phyloP scores from a whole-genome alignment of 2,329 filamentous ascomycete genomes.

The Talaromyces sp. region DNA sequence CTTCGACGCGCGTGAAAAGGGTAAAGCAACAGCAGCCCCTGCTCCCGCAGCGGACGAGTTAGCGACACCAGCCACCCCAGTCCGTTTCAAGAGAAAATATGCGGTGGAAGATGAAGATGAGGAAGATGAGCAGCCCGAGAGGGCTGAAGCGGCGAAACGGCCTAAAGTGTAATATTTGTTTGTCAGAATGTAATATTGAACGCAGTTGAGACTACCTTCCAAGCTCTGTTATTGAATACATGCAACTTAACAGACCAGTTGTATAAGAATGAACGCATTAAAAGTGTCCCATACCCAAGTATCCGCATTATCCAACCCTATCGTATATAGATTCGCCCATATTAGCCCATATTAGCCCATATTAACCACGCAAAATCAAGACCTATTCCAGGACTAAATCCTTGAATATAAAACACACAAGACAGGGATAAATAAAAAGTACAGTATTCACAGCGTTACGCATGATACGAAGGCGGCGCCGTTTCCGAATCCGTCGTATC shows the following conservation, averaged over 20 bases:
- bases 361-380: neutral
- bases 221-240: neutral
- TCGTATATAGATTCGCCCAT: neutral
- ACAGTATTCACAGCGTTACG: neutral
- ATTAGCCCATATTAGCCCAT: neutral
- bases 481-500: conserved; percentile 19
- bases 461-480: conserved; percentile 17
- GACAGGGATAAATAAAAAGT: neutral
- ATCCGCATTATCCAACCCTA: neutral
- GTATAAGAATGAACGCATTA: neutral
- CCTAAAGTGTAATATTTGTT: conserved; percentile 22
- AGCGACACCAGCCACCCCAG: conserved; percentile 10
- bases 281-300: neutral
- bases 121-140: conserved; percentile 15
- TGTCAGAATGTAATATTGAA: neutral
- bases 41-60: conserved; percentile 15
- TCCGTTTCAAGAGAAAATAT: conserved; percentile 27
- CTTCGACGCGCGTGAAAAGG: conserved; percentile 29
- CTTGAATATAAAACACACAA: neutral
- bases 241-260: neutral
- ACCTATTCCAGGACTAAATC: neutral
- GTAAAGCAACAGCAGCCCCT: conserved; percentile 15
- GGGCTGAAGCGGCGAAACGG: conserved; percentile 21
- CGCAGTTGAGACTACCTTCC: neutral
- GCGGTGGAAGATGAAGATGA: conserved; percentile 19